Conservation (phyloP, 495 filamentous ascomycete genomes). For the Penicillium odoratum region DNA sequence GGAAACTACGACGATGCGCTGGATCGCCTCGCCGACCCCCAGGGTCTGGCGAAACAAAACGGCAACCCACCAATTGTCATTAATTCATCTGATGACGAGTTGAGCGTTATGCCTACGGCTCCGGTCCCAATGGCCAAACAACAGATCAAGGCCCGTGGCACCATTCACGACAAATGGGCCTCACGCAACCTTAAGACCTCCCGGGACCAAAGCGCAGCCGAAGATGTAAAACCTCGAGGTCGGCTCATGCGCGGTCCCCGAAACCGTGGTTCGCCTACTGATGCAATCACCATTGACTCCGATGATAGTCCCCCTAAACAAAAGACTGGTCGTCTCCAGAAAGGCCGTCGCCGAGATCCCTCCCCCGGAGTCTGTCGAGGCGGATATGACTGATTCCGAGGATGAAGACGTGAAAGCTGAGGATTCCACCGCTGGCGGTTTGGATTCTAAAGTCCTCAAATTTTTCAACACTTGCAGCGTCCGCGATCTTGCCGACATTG, state of each 20-base stretch:
- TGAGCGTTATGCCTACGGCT: constrained; percentile 22
- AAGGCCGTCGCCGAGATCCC: constrained; percentile 53
- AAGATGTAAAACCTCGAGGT: constrained; percentile 37
- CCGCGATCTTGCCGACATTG: constrained; percentile 74
- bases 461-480: constrained; percentile 81
- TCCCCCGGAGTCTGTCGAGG: constrained; percentile 44
- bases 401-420: constrained; percentile 58
- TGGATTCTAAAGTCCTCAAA: constrained; percentile 63
- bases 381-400: constrained; percentile 46
- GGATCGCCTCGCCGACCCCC: constrained; percentile 41
- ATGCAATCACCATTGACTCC: constrained; percentile 23
- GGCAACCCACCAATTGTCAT: constrained; percentile 11
- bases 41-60: constrained; percentile 16
- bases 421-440: constrained; percentile 34
- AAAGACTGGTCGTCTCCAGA: constrained; percentile 52
- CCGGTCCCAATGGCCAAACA: constrained; percentile 46
- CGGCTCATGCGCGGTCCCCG: constrained; percentile 45
- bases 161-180: constrained; percentile 63
- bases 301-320: constrained; percentile 39
- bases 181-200: constrained; percentile 38
- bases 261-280: constrained; percentile 21
- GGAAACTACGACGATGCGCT: constrained; percentile 63
- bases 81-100: constrained; percentile 44
- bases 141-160: constrained; percentile 57
- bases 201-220: constrained; percentile 14